phyloP scores from a whole-genome alignment of 176 grass and related monocot genomes.

The Lolium rigidum region DNA sequence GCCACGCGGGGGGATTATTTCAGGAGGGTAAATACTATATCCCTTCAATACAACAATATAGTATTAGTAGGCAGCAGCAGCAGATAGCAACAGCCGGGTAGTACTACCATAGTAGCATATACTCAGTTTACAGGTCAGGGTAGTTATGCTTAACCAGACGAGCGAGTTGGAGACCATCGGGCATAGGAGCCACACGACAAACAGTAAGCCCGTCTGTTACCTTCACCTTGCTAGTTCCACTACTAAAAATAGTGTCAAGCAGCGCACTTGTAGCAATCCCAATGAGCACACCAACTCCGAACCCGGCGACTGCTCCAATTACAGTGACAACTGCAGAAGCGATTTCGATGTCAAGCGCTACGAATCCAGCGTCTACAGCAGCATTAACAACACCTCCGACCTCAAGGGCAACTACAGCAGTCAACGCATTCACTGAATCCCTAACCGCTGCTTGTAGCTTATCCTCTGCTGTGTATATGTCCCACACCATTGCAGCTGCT shows the following conservation, averaged over 20 bases:
- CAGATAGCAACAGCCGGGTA: not conserved
- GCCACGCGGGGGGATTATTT: no score
- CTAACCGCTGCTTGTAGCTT: not conserved
- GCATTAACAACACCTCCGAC: not conserved
- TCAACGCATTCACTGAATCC: not conserved
- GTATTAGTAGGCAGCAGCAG: not conserved
- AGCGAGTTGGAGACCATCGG: not conserved
- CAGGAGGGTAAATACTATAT: no score
- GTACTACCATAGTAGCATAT: not conserved
- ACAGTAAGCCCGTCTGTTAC: not conserved
- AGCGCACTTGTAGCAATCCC: not conserved
- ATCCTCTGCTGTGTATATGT: slow-evolving; percentile 21
- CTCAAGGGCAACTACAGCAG: not conserved
- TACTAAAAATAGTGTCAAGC: slow-evolving; percentile 11
- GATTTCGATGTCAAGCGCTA: not conserved
- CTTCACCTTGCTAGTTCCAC: slow-evolving; percentile 1
- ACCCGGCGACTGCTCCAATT: not conserved
- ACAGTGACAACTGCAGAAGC: not conserved
- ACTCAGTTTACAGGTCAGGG: slow-evolving; percentile 4
- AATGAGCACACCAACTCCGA: not conserved
- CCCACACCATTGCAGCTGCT: slow-evolving; percentile 8
- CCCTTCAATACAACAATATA: no score
- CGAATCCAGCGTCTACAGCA: slow-evolving; percentile 7
- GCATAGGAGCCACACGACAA: slow-evolving; percentile 20
- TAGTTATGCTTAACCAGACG: not conserved